Percentiles rank a stretch among this genome's conserved stretches.
These are phyloP conservation scores for Cladorrhinum samala DNA, from an alignment of 495 filamentous ascomycete genomes.

Conservation along the genomic window DNA sequence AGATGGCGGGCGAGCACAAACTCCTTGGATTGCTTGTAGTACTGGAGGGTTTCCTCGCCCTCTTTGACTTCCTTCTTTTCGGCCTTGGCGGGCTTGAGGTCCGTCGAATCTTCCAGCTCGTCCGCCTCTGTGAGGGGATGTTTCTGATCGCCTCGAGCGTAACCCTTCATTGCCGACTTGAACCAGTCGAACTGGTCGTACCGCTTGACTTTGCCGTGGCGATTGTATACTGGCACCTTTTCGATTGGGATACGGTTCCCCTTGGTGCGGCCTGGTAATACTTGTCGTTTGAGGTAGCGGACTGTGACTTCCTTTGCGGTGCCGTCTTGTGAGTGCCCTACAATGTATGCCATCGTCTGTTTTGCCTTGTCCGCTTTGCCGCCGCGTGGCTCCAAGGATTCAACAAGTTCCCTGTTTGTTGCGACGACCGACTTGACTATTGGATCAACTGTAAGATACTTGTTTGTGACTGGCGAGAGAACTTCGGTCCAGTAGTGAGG, in stretches of 20 bases:
- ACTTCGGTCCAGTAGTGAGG: constrained; percentile 95
- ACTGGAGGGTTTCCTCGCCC: constrained; percentile 75
- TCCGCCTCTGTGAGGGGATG: constrained; percentile 60
- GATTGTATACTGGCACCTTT: constrained; percentile 72
- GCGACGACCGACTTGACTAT: constrained; percentile 63
- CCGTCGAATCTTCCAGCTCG: constrained; percentile 67
- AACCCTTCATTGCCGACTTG: constrained; percentile 65
- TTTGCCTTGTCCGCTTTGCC: constrained; percentile 74
- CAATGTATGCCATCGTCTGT: constrained; percentile 86
- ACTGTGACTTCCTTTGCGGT: constrained; percentile 94
- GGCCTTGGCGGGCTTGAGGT: constrained; percentile 63
- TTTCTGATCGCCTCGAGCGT: constrained; percentile 49
- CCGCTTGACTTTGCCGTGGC: constrained; percentile 60
- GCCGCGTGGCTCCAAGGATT: constrained; percentile 76
- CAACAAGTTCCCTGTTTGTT: constrained; percentile 61
- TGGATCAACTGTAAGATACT: constrained; percentile 71
- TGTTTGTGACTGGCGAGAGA: constrained; percentile 69
- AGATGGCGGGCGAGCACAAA: constrained; percentile 84
- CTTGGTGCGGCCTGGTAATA: constrained; percentile 86
- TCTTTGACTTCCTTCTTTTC: constrained; percentile 67
- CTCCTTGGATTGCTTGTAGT: constrained; percentile 77
- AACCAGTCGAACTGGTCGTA: constrained; percentile 85
- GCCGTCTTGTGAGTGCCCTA: constrained; percentile 77
- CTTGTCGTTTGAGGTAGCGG: constrained; percentile 77
- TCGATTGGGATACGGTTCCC: constrained; percentile 70